Conservation (phyloP, 192 early-diverging fungal genomes). For the Podila verticillata region DNA sequence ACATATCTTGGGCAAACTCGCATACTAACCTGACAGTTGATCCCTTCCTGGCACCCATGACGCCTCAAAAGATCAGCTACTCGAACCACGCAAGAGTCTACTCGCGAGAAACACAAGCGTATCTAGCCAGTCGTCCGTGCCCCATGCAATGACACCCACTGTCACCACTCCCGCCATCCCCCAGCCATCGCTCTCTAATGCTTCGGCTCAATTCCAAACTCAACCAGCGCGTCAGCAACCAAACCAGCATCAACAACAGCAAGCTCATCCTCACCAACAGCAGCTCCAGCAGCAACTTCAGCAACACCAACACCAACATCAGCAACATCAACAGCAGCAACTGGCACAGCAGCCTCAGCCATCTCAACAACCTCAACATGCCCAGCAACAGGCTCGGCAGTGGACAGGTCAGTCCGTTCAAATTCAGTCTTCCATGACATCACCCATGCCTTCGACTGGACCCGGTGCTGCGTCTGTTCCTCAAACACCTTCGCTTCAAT, state of each 20-base stretch:
- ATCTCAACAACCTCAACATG: neutral
- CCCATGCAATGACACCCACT: slow-evolving; percentile 3
- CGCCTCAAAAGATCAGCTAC: slow-evolving; percentile 23
- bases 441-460: neutral
- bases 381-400: slow-evolving; percentile 1
- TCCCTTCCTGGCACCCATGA: too few relatives aligned
- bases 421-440: neutral
- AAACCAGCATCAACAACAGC: slow-evolving; percentile 10
- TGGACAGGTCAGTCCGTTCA: neutral
- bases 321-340: slow-evolving; percentile 13
- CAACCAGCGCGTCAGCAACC: slow-evolving; percentile 20
- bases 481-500: neutral
- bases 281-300: slow-evolving; percentile 5
- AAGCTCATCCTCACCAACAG: slow-evolving; percentile 13
- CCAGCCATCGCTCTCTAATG: slow-evolving; percentile 11
- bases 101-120: slow-evolving; percentile 10
- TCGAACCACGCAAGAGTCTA: slow-evolving; percentile 15
- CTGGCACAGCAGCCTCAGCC: slow-evolving; percentile 1
- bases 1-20: neutral
- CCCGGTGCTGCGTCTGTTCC: neutral
- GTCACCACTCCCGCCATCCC: slow-evolving; percentile 2
- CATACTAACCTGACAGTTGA: too few relatives aligned
- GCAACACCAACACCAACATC: slow-evolving; percentile 1
- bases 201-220: slow-evolving; percentile 6
- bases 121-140: slow-evolving; percentile 33